Percentiles rank a stretch among this genome's conserved stretches.
Evolutionary conservation across 495 filamentous ascomycete genomes (phyloP).

Genomic region (Aspergillus bertholletiae): DNA sequence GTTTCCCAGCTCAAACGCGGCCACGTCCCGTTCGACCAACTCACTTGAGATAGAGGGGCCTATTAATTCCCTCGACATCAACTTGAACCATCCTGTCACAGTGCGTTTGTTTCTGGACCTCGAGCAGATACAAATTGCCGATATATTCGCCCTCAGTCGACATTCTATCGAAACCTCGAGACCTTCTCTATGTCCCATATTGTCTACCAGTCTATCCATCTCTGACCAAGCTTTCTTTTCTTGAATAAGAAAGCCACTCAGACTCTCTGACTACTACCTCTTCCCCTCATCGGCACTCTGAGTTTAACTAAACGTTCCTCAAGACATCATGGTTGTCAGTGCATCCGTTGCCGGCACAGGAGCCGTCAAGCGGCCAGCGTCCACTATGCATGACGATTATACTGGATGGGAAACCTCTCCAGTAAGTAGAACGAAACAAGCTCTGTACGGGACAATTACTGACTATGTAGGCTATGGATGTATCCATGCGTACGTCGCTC

Average conservation of each 20-base stretch:
- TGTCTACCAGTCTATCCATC: neutral
- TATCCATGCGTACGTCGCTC: conserved; percentile 23
- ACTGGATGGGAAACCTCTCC: conserved; percentile 35
- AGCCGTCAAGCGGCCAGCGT: conserved; percentile 36
- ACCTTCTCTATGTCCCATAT: conserved; percentile 6
- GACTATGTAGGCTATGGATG: conserved; percentile 29
- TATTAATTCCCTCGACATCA: neutral
- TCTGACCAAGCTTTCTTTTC: neutral
- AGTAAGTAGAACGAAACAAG: conserved; percentile 20
- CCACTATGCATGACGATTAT: conserved; percentile 27
- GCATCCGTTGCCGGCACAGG: conserved; percentile 24
- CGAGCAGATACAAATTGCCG: conserved; percentile 4
- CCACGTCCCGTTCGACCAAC: neutral
- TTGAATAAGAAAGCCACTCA: neutral
- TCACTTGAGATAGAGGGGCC: neutral
- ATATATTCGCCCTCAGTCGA: neutral
- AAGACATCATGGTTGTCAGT: conserved; percentile 33
- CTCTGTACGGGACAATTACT: neutral
- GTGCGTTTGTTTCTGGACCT: neutral
- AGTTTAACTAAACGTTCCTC: conserved; percentile 3
- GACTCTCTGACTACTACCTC: neutral
- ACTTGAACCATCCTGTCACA: neutral
- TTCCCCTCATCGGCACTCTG: conserved; percentile 6
- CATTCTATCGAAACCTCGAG: neutral
- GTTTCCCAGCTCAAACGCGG: conserved; percentile 6